Evolutionary conservation across 176 grass and related monocot genomes (phyloP).

Genomic region (Phyllostachys edulis): DNA sequence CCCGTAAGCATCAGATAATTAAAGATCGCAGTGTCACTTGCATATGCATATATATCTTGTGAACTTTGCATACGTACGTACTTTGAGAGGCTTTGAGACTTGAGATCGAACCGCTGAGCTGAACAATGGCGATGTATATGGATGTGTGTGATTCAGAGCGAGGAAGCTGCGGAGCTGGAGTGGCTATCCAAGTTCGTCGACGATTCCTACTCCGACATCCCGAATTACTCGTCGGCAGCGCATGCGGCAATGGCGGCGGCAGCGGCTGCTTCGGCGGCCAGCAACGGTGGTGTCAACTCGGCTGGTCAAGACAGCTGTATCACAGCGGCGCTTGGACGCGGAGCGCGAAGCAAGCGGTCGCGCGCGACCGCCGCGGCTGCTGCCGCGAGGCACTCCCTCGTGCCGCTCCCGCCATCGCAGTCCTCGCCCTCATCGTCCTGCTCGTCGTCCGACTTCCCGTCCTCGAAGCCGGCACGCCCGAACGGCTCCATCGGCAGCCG

Average conservation of each 20-base stretch:
- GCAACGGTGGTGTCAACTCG: conserved; percentile 22
- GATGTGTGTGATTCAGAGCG: conserved; percentile 50
- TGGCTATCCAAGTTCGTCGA: conserved; percentile 99
- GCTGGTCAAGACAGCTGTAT: conserved; percentile 53
- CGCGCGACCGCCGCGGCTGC: conserved; percentile 40
- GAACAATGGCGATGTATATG: not conserved
- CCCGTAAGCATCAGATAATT: conserved; percentile 61
- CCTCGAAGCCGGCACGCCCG: conserved; percentile 36
- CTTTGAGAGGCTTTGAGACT: not conserved
- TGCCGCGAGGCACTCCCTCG: conserved; percentile 69
- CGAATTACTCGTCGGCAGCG: conserved; percentile 53
- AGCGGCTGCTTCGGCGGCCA: conserved; percentile 18
- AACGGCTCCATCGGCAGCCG: conserved; percentile 19
- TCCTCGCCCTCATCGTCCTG: conserved; percentile 79
- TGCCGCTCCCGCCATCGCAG: conserved; percentile 41
- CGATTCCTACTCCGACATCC: conserved; percentile 94
- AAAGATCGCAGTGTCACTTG: not conserved
- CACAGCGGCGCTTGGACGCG: conserved; percentile 48
- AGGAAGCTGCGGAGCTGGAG: conserved; percentile 96
- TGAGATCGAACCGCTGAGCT: not conserved
- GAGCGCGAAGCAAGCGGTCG: conserved; percentile 70
- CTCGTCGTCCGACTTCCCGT: conserved; percentile 86
- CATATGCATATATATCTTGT: not conserved
- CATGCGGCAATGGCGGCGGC: conserved; percentile 49
- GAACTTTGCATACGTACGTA: not conserved